Conservation (phyloP, 176 grass and related monocot species). For the Saccharum officinarum region DNA sequence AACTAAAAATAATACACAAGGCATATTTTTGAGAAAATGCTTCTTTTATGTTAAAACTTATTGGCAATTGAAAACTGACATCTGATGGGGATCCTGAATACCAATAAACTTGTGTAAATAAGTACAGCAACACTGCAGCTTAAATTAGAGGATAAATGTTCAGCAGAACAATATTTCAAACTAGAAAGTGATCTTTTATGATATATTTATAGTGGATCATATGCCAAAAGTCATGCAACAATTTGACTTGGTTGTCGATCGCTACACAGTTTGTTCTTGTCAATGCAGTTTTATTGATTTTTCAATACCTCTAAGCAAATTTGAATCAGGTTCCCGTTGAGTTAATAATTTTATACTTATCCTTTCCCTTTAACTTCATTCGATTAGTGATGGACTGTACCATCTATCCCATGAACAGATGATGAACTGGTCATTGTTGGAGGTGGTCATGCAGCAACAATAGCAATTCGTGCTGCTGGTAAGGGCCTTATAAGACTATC, state of each 20-base stretch:
- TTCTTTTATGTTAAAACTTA: slow-evolving; percentile 8
- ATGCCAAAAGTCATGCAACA: neutral
- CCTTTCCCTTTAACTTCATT: slow-evolving; percentile 1
- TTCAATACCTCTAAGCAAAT: neutral
- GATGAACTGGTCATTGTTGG: slow-evolving; percentile 79
- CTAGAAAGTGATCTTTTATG: slow-evolving; percentile 3
- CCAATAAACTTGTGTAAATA: neutral
- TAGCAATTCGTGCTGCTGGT: slow-evolving; percentile 75
- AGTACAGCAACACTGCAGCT: neutral
- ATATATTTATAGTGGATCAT: slow-evolving; percentile 6
- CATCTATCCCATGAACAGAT: slow-evolving; percentile 45
- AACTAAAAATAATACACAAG: neutral
- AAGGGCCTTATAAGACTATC: slow-evolving; percentile 79
- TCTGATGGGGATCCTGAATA: slow-evolving; percentile 1
- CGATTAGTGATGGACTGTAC: slow-evolving; percentile 14
- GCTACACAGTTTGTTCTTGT: neutral
- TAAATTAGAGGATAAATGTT: neutral
- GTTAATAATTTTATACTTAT: slow-evolving; percentile 1
- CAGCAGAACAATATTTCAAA: neutral
- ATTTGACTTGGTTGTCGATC: neutral
- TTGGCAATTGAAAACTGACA: slow-evolving; percentile 4
- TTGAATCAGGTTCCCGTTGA: neutral
- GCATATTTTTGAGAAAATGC: neutral
- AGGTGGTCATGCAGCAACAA: slow-evolving; percentile 94
- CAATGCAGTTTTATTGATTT: neutral